These are phyloP conservation scores for Paramecium bursaria DNA, from an alignment of 73 alveolate species.

Conservation along the genomic window DNA sequence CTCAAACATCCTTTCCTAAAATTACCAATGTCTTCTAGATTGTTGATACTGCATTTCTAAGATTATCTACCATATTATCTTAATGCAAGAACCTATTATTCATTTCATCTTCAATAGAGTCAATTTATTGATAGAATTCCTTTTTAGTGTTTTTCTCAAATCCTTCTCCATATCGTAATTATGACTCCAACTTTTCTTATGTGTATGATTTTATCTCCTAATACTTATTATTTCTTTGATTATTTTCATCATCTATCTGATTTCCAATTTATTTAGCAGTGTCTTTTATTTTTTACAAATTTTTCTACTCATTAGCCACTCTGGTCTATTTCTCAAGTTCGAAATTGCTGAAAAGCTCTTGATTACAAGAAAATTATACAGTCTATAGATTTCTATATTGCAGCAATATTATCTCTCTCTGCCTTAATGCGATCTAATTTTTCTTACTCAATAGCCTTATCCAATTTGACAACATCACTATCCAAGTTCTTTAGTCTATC, in stretches of 20 bases:
- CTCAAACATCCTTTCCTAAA: conserved; percentile 24
- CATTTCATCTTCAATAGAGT: conserved; percentile 19
- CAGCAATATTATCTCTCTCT: conserved; percentile 26
- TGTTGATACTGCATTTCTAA: conserved; percentile 26
- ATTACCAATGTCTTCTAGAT: conserved; percentile 37
- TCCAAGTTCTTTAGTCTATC: neutral
- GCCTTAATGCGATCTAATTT: conserved; percentile 34
- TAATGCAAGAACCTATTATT: conserved; percentile 32
- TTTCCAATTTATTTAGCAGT: conserved; percentile 17
- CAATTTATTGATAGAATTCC: conserved; percentile 32
- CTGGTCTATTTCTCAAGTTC: conserved; percentile 29
- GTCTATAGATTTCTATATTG: conserved; percentile 26
- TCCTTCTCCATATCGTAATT: conserved; percentile 23
- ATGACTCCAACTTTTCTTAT: conserved; percentile 7
- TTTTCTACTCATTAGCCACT: conserved; percentile 36
- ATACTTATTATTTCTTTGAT: neutral
- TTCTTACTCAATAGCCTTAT: conserved; percentile 48
- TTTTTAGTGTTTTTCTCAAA: conserved; percentile 3
- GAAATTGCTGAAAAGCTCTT: conserved; percentile 15
- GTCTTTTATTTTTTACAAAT: neutral
- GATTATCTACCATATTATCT: conserved; percentile 44
- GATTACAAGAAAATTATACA: neutral
- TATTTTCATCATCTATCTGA: conserved; percentile 1
- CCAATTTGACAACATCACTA: conserved; percentile 24
- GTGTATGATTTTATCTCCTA: neutral